These are phyloP conservation scores for Venturia asperata DNA, from an alignment of 2,329 filamentous ascomycete species.

Conservation along the genomic window DNA sequence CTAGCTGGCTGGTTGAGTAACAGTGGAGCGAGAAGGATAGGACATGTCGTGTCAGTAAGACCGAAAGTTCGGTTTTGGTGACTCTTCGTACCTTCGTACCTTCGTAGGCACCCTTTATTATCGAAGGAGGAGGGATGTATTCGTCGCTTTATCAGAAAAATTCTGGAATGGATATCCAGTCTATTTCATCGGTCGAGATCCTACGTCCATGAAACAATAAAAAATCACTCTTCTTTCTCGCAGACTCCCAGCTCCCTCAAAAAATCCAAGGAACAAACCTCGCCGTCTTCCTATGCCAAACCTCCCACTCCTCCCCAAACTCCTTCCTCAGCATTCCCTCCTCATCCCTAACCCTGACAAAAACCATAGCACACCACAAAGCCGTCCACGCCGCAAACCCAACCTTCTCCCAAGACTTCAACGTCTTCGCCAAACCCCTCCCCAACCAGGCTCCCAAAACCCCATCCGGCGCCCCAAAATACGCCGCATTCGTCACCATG, in stretches of 20 bases:
- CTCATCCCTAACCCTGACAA: conserved; percentile 39
- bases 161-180: too few relatives aligned
- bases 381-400: background rate
- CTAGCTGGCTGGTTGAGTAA: background rate
- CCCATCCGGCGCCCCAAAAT: conserved; percentile 4
- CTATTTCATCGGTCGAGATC: too few relatives aligned
- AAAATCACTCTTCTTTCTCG: too few relatives aligned
- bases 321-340: conserved; percentile 43
- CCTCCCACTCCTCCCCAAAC: conserved; percentile 45
- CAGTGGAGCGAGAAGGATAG: too few relatives aligned
- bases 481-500: conserved; percentile 24
- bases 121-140: too few relatives aligned
- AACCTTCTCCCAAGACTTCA: background rate
- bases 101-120: too few relatives aligned
- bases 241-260: conserved; percentile 10
- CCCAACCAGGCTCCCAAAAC: background rate
- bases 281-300: conserved; percentile 42
- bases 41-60: too few relatives aligned
- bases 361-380: conserved; percentile 26
- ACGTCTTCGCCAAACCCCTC: background rate
- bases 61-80: too few relatives aligned
- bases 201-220: too few relatives aligned
- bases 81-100: too few relatives aligned
- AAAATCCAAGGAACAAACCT: conserved; percentile 42
- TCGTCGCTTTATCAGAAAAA: too few relatives aligned